Base-by-base conservation (phyloP, 2,329 filamentous ascomycete genomes). In the Diaporthe sp. region DNA sequence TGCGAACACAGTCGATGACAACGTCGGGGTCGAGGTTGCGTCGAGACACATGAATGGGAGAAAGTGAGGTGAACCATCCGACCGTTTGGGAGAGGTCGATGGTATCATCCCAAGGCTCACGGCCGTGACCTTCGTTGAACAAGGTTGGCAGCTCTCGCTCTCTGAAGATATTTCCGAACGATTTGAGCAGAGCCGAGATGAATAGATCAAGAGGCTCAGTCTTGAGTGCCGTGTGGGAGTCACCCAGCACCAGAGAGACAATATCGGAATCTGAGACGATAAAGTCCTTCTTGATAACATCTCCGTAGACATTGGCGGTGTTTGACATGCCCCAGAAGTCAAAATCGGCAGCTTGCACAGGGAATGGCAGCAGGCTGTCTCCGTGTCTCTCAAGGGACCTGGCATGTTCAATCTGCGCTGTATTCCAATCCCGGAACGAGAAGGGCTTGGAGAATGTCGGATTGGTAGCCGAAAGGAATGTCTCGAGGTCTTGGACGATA, bases 11-110 rank as follows among this genome's bases (percentile, higher is more conserved):
- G 60, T 62, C 60, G n/a, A 62, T 22, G 37, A 28, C 22, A 10
- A 4, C 15, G 22, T 62, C 4, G 37, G 15, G 37, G 9, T 62
- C 60, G n/a, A 62, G n/a, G 7, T 44, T 28, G 37, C 8, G n/a
- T 31, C 60, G 60, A 62, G 60, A 44, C n/a, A 62, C n/a, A 28
- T 44, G 37, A 19, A 62, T 10, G 39, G 60, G 60, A 44, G n/a
- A 62, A 62, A 62, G 60, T 44, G 60, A 62, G 60, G 60, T 62
- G n/a, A 62, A 62, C 60, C 60, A 62, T 28, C 60, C 60, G 2
- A 62, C 60, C 19, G 60, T 62, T 22, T 62, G 37, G 2, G 60
- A 62, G 15, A 62, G 13, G 15, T 62, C 60, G 9, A 62, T 62
- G 39, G n/a, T 3, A 22, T 44, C 60, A 15, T 62, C 60, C 60